Base-by-base conservation (phyloP, 345 rosid species). In the Microthlaspi erraticum region DNA sequence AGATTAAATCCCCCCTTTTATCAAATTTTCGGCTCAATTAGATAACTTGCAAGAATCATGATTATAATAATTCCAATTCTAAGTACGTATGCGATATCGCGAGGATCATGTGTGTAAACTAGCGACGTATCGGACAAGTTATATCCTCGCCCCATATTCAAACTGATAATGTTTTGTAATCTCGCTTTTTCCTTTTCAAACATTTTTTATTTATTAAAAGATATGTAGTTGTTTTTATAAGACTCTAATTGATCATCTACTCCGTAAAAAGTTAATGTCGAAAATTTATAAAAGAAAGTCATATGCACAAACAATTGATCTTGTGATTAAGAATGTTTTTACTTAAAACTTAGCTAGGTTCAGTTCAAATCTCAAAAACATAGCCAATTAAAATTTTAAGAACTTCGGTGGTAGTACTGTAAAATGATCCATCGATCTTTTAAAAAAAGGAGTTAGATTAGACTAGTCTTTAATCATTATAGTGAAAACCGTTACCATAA, bases 111-210 rank as follows among this genome's bases (percentile, higher is more conserved):
- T 31, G 23, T 11, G 33, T 23, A 50, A 60, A 26, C 6, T 60
- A 48, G 51, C 51, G 68, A 70, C 68, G 60, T 39, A 52, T 51
- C 34, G 33, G 66, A 70, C 49, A 32, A 56, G 36, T 56, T 55
- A 44, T 58, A 57, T 38, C 31, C 39, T 14, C 38, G 0, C 18
- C 36, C 29, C 34, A 26, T 23, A 39, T 39, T 60, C 42, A 60
- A 26, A 59, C 19, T 58, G 10, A 36, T 43, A 55, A 39, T 32
- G 53, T 31, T 66, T 54, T 56, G 8, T 20, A 20, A 14, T 57
- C 23, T 43, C 8, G 29, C 18, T 50, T 62, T 62, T 61, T 26
- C 66, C 6, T 61, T 61, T 29, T 5, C 26, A 26, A 42, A 8
- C 7, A 2, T 61, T 29, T 8, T n/a, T n/a, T n/a, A n/a, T n/a